phyloP scores from a whole-genome alignment of 2,329 filamentous ascomycete species.

The Sarocladium oryzae region DNA sequence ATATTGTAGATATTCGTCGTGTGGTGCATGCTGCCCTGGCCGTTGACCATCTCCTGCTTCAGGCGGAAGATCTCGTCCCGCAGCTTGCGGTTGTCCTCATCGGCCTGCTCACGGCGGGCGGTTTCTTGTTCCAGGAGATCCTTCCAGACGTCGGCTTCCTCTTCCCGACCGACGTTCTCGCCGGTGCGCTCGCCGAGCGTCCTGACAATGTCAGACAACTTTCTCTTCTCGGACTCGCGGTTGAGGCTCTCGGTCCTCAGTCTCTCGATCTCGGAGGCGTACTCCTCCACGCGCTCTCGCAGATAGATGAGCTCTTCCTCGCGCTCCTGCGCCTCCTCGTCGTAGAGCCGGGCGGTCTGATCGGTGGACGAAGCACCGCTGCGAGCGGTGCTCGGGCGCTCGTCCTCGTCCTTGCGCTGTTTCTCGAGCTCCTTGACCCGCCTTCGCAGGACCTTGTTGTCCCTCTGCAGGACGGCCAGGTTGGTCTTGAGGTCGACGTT shows the following conservation, averaged over 20 bases:
- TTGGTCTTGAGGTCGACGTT: slow-evolving; percentile 94
- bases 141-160: slow-evolving; percentile 83
- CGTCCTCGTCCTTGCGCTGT: slow-evolving; percentile 61
- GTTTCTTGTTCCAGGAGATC: slow-evolving; percentile 91
- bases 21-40: slow-evolving; percentile 39
- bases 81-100: slow-evolving; percentile 79
- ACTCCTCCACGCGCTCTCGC: slow-evolving; percentile 78
- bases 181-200: slow-evolving; percentile 42
- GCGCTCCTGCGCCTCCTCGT: slow-evolving; percentile 58
- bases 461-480: slow-evolving; percentile 80
- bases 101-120: slow-evolving; percentile 77
- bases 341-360: slow-evolving; percentile 47
- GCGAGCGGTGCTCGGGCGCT: slow-evolving; percentile 52
- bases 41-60: slow-evolving; percentile 47
- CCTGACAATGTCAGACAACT: slow-evolving; percentile 72
- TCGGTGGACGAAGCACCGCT: slow-evolving; percentile 53
- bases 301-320: slow-evolving; percentile 84
- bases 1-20: slow-evolving; percentile 64
- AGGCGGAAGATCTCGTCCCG: slow-evolving; percentile 78
- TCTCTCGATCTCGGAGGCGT: slow-evolving; percentile 75
- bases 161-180: slow-evolving; percentile 47
- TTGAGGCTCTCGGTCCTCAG: slow-evolving; percentile 70
- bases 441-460: slow-evolving; percentile 76
- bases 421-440: slow-evolving; percentile 83
- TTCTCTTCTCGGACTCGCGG: slow-evolving; percentile 79